Base-by-base conservation (phyloP, 2,329 filamentous ascomycete genomes). In the Pseudogymnoascus sp. region DNA sequence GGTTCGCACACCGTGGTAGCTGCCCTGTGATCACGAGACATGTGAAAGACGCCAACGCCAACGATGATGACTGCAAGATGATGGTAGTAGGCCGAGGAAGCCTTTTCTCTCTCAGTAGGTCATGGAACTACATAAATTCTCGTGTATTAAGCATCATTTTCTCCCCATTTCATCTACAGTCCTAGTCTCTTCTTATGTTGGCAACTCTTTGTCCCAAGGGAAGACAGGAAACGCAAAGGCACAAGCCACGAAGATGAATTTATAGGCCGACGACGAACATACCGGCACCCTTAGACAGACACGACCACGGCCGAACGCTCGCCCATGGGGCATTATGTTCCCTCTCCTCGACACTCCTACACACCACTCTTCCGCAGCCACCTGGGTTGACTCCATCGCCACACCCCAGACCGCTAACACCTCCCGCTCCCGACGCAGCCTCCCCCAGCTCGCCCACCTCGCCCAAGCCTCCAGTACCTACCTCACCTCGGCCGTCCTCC, bases 401-500 rank as follows among this genome's bases (percentile, higher is more conserved):
- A 8, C 41, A 45, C 19, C 41, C 41, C 41, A 45, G 21, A 45
- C 41, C 41, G 41, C 21, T 19, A 45, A 45, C 41, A 45, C 41
- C 11, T 26, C 11, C 2, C 41, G 41, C 11, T 45, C 41, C 21
- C 41, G 41, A 6, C 19, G 41, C 21, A 45, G 21, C 21, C 41
- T 45, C 16, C 21, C 41, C 21, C 19, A 45, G 21, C 41, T 58
- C 52, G 33, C 33, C 49, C 26, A 58, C 12, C 49, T 58, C 26
- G 49, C 52, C 26, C 33, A 58, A 37, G 12, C 26, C 52, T 58
- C 52, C 14, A 31, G 23, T 7, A 58, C 52, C n/a, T 33, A 31
- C 52, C 52, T 58, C 26, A 35, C 52, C 19, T 33, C 52, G 11
- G 69, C 66, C 10, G 63, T 72, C n/a, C 62, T 66, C 16, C 64